Evolutionary conservation across 306 rosid genomes (phyloP).

Genomic region (Vicia villosa): DNA sequence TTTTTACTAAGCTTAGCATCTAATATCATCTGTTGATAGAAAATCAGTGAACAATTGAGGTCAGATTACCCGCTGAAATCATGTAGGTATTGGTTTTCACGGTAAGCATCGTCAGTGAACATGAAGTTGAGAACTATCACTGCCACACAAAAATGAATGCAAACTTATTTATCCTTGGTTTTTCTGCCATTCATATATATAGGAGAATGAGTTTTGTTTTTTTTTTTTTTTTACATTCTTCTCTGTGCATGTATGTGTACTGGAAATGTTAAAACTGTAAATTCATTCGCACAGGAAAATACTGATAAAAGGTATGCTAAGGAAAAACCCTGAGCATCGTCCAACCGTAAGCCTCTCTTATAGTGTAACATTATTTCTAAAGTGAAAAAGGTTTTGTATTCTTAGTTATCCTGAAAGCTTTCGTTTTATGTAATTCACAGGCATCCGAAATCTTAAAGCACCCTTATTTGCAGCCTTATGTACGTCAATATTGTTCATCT

Average conservation of each 20-base stretch:
- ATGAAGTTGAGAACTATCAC: constrained; percentile 3
- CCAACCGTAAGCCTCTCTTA: constrained; percentile 66
- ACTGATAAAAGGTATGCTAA: constrained; percentile 91
- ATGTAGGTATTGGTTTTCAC: neutral
- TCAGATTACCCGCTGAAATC: constrained; percentile 21
- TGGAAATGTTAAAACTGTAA: constrained; percentile 33
- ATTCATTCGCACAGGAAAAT: constrained; percentile 66
- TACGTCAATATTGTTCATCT: constrained; percentile 68
- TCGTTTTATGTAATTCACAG: constrained; percentile 50
- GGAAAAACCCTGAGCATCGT: constrained; percentile 92
- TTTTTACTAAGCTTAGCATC: constrained; percentile 24
- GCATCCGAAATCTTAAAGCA: constrained; percentile 89
- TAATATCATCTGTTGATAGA: neutral
- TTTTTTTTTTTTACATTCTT: neutral
- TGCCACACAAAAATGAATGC: neutral
- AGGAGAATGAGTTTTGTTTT: neutral
- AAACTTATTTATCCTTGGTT: constrained; percentile 13
- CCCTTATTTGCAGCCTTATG: constrained; percentile 89
- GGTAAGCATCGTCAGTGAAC: neutral
- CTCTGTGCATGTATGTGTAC: constrained; percentile 1
- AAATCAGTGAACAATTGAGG: neutral
- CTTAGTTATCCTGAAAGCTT: constrained; percentile 28
- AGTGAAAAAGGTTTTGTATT: constrained; percentile 19
- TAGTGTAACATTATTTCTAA: constrained; percentile 13
- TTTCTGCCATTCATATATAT: constrained; percentile 5